phyloP scores from a whole-genome alignment of 2,329 filamentous ascomycete species.

The Lachnellula suecica region DNA sequence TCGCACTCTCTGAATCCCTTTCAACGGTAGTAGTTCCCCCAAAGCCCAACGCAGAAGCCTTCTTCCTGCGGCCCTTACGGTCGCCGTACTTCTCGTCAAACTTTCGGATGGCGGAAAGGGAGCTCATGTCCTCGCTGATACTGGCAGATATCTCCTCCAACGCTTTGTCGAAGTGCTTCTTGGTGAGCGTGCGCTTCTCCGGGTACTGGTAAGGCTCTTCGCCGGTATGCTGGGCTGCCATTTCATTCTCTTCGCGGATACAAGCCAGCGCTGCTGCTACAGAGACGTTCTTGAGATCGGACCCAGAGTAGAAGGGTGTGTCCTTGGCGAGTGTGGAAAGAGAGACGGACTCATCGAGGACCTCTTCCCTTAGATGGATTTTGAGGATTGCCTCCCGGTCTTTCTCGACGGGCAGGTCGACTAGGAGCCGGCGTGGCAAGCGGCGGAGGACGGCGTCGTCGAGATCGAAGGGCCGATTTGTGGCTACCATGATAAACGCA shows the following conservation, averaged over 20 bases:
- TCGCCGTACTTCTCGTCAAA: slow-evolving; percentile 97
- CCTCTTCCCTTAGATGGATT: slow-evolving; percentile 70
- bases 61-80: slow-evolving; percentile 65
- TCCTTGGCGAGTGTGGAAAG: slow-evolving; percentile 61
- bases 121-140: slow-evolving; percentile 91
- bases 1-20: slow-evolving; percentile 31
- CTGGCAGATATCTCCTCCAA: slow-evolving; percentile 87
- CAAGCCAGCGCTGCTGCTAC: slow-evolving; percentile 78
- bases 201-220: slow-evolving; percentile 55
- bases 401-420: slow-evolving; percentile 67
- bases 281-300: slow-evolving; percentile 79
- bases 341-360: slow-evolving; percentile 58
- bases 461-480: slow-evolving; percentile 91
- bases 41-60: slow-evolving; percentile 57
- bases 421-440: slow-evolving; percentile 68
- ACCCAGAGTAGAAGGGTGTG: slow-evolving; percentile 78
- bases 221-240: slow-evolving; percentile 37
- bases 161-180: slow-evolving; percentile 79
- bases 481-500: slow-evolving; percentile 97
- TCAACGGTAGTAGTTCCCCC: slow-evolving; percentile 35
- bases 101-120: slow-evolving; percentile 80
- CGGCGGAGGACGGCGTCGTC: slow-evolving; percentile 84
- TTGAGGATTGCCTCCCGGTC: slow-evolving; percentile 68
- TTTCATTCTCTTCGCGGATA: slow-evolving; percentile 69
- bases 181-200: slow-evolving; percentile 62